Evolutionary conservation across 2,329 filamentous ascomycete species (phyloP).

Genomic region (Cercospora berteroae): DNA sequence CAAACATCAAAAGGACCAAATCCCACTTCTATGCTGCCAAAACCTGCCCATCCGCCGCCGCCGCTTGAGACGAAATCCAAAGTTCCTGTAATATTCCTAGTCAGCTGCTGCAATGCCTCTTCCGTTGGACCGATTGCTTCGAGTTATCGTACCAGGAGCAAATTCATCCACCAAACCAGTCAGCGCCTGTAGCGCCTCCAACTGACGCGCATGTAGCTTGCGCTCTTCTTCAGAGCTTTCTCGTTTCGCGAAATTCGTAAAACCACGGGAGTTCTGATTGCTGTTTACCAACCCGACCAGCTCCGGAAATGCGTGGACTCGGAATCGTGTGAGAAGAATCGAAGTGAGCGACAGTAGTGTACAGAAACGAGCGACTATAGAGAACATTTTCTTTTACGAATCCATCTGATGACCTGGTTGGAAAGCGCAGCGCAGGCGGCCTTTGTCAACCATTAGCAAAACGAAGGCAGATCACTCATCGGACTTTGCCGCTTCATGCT

Average conservation of each 20-base stretch:
- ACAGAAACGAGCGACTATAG: not conserved
- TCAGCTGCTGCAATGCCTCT: not conserved
- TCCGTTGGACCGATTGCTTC: not conserved
- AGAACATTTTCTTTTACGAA: not conserved
- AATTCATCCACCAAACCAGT: not conserved
- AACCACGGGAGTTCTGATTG: not conserved
- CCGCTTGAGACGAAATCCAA: not conserved
- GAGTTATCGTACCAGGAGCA: not conserved
- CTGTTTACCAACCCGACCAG: not conserved
- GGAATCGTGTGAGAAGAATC: not conserved
- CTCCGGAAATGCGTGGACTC: not conserved
- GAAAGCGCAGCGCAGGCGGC: too few species aligned
- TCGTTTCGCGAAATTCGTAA: not conserved
- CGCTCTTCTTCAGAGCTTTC: not conserved
- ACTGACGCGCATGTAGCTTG: slow-evolving; percentile 2
- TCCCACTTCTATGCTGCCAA: not conserved
- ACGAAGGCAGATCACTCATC: not conserved
- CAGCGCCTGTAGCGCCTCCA: not conserved
- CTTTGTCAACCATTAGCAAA: not conserved
- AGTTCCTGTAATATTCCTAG: not conserved
- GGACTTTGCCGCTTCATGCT: not conserved
- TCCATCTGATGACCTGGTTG: not conserved
- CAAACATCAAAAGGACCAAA: not conserved
- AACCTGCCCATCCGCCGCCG: not conserved
- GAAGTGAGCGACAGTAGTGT: not conserved